These are phyloP conservation scores for Mycena vitilis DNA, from an alignment of 768 basidiomycete species.

Conservation along the genomic window DNA sequence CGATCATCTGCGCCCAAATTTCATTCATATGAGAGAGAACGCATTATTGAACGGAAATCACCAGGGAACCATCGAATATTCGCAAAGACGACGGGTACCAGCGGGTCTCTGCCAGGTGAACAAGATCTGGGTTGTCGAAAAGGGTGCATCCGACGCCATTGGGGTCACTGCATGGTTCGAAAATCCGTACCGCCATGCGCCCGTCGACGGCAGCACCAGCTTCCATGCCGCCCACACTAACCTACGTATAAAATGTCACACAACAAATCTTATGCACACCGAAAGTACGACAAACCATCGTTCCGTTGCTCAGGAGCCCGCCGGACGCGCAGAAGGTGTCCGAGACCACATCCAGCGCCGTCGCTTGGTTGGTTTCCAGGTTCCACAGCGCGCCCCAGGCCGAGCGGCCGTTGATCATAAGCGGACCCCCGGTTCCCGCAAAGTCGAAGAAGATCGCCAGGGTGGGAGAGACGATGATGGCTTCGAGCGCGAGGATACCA, in stretches of 20 bases:
- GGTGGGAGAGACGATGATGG: constrained; percentile 38
- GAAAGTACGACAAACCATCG: constrained; percentile 55
- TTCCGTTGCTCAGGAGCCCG: constrained; percentile 63
- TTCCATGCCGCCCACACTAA: constrained; percentile 33
- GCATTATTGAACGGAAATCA: constrained; percentile 34
- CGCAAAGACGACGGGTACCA: constrained; percentile 47
- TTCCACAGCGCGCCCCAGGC: constrained; percentile 67
- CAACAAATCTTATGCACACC: constrained; percentile 43
- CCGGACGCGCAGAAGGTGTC: constrained; percentile 73
- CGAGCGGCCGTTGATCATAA: constrained; percentile 57
- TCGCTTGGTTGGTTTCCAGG: constrained; percentile 57
- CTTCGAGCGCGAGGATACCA: constrained; percentile 32
- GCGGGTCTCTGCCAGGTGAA: constrained; percentile 40
- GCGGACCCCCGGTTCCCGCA: constrained; percentile 58
- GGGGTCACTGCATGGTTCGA: constrained; percentile 43
- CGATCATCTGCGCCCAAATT: constrained; percentile 41
- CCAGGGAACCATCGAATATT: constrained; percentile 44
- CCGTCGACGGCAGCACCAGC: constrained; percentile 11
- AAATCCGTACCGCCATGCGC: constrained; percentile 42
- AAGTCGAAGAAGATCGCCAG: constrained; percentile 62
- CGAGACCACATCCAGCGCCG: constrained; percentile 65
- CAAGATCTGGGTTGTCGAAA: constrained; percentile 41
- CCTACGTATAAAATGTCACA: constrained; percentile 8
- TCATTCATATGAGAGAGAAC: neutral
- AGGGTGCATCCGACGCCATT: constrained; percentile 42